Evolutionary conservation across 75 land plant genomes (phyloP).

Genomic region (Sequoiadendron giganteum): DNA sequence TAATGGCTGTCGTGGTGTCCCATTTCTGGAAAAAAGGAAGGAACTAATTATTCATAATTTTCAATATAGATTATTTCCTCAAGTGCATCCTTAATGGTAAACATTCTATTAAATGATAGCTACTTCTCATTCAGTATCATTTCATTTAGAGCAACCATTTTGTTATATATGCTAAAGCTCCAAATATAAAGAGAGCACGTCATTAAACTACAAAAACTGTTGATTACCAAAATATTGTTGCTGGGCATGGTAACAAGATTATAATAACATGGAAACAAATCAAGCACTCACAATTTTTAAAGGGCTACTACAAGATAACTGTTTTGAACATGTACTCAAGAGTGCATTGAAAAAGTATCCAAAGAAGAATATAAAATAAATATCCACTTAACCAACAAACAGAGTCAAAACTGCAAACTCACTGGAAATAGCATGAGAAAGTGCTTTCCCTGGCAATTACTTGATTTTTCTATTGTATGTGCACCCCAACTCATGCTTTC

Average conservation of each 20-base stretch:
- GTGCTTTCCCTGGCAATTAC: neutral
- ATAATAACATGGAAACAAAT: neutral
- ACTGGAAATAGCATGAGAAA: too few relatives aligned
- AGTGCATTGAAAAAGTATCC: neutral
- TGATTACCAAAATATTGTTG: neutral
- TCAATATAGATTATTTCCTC: neutral
- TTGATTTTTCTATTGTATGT: neutral
- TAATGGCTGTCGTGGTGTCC: slow-evolving; percentile 97
- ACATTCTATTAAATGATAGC: neutral
- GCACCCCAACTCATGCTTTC: too few relatives aligned
- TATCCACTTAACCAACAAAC: neutral
- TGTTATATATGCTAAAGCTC: neutral
- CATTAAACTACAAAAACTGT: neutral
- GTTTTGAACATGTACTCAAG: neutral
- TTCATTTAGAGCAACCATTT: neutral
- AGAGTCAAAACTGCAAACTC: neutral
- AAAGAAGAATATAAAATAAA: neutral
- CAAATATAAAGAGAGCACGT: neutral
- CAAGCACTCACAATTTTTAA: neutral
- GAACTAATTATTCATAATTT: neutral
- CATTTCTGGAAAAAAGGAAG: slow-evolving; percentile 63
- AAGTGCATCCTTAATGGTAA: slow-evolving; percentile 6
- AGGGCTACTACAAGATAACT: slow-evolving; percentile 1
- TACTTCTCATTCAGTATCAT: neutral
- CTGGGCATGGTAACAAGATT: neutral